A percentile compares a stretch with the other conserved stretches of the same genome.
Conservation (phyloP, 805 yeast species). For the Hanseniaspora pseudoguilliermondii region DNA sequence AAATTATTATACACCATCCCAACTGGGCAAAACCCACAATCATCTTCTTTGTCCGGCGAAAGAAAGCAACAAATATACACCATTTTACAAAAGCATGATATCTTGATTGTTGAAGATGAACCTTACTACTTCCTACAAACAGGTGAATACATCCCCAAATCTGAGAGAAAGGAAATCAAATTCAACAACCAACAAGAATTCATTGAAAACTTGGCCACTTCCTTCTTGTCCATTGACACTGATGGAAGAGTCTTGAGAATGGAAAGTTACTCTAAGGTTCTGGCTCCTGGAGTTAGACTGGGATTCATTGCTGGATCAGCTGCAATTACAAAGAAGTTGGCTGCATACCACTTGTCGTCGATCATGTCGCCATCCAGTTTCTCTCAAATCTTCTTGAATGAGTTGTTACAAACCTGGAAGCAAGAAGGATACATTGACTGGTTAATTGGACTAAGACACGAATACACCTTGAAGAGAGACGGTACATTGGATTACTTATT, state of each 20-base stretch:
- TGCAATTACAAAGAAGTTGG: constrained; percentile 47
- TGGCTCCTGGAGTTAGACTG: constrained; percentile 84
- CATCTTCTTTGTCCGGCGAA: constrained; percentile 64
- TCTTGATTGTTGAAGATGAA: constrained; percentile 85
- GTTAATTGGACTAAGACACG: constrained; percentile 71
- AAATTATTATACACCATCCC: constrained; percentile 80
- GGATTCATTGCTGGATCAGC: constrained; percentile 82
- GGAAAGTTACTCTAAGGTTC: constrained; percentile 81
- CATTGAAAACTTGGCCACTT: constrained; percentile 52
- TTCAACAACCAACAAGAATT: constrained; percentile 48
- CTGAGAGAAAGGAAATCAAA: constrained; percentile 23
- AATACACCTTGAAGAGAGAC: constrained; percentile 81
- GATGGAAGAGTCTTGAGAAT: constrained; percentile 85
- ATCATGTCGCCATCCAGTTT: constrained; percentile 74
- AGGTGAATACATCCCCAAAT: constrained; percentile 52
- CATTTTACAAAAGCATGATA: constrained; percentile 72
- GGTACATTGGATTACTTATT: constrained; percentile 64
- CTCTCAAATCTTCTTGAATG: constrained; percentile 56
- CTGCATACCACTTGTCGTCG: constrained; percentile 66
- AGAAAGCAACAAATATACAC: constrained; percentile 68
- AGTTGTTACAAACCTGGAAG: constrained; percentile 75
- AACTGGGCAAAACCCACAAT: constrained; percentile 98
- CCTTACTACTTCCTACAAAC: constrained; percentile 95
- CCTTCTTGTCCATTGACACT: constrained; percentile 60
- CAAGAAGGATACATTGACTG: constrained; percentile 80